Evolutionary conservation across 1,284 basidiomycete species (phyloP).

Genomic region (Cystobasidium pallidum): DNA sequence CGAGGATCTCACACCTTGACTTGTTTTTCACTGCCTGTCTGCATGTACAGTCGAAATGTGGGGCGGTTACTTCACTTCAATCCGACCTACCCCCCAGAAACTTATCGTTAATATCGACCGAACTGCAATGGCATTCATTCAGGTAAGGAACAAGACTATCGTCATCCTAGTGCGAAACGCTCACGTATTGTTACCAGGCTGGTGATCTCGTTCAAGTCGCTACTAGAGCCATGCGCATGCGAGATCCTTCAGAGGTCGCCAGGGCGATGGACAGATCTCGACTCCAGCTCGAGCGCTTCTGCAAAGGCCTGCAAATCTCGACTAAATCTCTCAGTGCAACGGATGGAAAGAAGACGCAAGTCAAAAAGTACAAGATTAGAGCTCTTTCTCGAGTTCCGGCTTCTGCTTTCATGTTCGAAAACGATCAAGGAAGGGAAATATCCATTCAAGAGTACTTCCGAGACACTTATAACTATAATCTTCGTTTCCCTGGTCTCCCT

Average conservation of each 20-base stretch:
- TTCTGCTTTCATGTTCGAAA: slow-evolving; percentile 21
- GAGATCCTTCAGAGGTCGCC: slow-evolving; percentile 30
- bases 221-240: slow-evolving; percentile 25
- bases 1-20: too few species aligned
- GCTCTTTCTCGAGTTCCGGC: slow-evolving; percentile 27
- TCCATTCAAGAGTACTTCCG: slow-evolving; percentile 40
- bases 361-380: slow-evolving; percentile 41
- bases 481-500: slow-evolving; percentile 45
- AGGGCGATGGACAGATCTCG: slow-evolving; percentile 35
- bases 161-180: too few species aligned
- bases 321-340: slow-evolving; percentile 16
- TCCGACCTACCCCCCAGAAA: slow-evolving; percentile 30
- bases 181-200: background rate
- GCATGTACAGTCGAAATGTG: slow-evolving; percentile 43
- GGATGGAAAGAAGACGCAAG: slow-evolving; percentile 26
- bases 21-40: too few species aligned
- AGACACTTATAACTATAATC: slow-evolving; percentile 36
- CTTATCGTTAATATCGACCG: slow-evolving; percentile 46
- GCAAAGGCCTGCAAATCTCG: slow-evolving; percentile 34
- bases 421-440: slow-evolving; percentile 27
- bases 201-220: slow-evolving; percentile 41
- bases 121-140: slow-evolving; percentile 42
- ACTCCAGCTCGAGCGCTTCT: slow-evolving; percentile 40
- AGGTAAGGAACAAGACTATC: background rate
- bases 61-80: slow-evolving; percentile 45